These are phyloP conservation scores for Selenicereus undatus DNA, from an alignment of 148 eudicot species.

Conservation along the genomic window DNA sequence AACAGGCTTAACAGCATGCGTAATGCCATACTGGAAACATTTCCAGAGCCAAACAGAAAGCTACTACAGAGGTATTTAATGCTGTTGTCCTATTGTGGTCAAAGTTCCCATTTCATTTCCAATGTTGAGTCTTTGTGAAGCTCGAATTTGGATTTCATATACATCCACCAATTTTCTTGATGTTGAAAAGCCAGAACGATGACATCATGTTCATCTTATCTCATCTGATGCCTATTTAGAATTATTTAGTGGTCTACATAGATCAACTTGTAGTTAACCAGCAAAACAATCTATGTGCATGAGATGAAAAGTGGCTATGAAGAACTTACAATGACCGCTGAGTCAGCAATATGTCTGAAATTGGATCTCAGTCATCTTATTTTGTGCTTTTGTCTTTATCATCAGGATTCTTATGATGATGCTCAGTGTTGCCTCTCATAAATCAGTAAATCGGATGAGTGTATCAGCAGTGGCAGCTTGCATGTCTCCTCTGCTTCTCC, in stretches of 20 bases:
- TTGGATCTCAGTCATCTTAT: background rate
- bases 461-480: slow-evolving; percentile 97
- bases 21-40: slow-evolving; percentile 83
- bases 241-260: background rate
- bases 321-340: background rate
- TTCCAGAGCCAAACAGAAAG: slow-evolving; percentile 96
- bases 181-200: background rate
- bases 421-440: slow-evolving; percentile 68
- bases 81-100: background rate
- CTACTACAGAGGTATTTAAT: slow-evolving; percentile 72
- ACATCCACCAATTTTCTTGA: background rate
- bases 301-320: background rate
- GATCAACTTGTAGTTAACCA: background rate
- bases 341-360: background rate
- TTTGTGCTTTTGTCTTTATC: slow-evolving; percentile 7
- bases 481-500: slow-evolving; percentile 97
- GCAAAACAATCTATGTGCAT: background rate
- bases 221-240: background rate
- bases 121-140: background rate
- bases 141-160: background rate
- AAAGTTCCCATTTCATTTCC: background rate
- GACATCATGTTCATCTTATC: background rate
- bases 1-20: slow-evolving; percentile 79
- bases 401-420: slow-evolving; percentile 87
- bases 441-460: slow-evolving; percentile 82